Conservation (phyloP, 2,329 filamentous ascomycete species). For the Aspergillus tamarii region DNA sequence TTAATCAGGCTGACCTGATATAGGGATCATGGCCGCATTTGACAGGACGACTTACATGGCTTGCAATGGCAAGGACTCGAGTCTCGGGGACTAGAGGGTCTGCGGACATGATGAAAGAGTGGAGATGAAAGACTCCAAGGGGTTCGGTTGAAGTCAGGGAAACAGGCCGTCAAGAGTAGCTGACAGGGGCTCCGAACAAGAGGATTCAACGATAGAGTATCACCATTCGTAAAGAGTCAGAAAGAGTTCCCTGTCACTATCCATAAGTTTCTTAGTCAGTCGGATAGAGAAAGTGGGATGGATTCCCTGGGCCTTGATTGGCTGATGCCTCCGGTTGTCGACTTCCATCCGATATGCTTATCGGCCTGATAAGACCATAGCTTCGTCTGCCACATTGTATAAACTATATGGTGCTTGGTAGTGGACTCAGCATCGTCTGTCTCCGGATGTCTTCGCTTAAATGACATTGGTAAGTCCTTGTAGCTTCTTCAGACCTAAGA, state of each 20-base stretch:
- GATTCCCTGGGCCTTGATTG: not conserved
- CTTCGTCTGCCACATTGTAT: too few relatives aligned
- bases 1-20: not conserved
- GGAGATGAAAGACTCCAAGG: slow-evolving; percentile 7
- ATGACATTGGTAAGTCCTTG: too few relatives aligned
- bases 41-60: slow-evolving; percentile 69
- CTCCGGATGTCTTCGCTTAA: too few relatives aligned
- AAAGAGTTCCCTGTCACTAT: not conserved
- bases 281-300: slow-evolving; percentile 2
- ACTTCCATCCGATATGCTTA: not conserved
- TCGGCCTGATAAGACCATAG: not conserved
- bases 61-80: slow-evolving; percentile 82
- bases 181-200: not conserved
- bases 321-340: not conserved
- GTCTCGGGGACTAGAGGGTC: slow-evolving; percentile 60
- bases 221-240: not conserved
- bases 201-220: not conserved
- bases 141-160: slow-evolving; percentile 2
- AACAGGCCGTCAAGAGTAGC: not conserved
- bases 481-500: too few relatives aligned
- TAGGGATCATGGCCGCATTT: not conserved
- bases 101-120: slow-evolving; percentile 30
- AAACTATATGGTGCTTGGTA: too few relatives aligned
- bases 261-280: slow-evolving; percentile 3
- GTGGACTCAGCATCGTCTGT: too few relatives aligned